Evolutionary conservation across 768 basidiomycete genomes (phyloP), one percentile per base, ranked within the genome.

Genomic region (Epithele typhae): DNA sequence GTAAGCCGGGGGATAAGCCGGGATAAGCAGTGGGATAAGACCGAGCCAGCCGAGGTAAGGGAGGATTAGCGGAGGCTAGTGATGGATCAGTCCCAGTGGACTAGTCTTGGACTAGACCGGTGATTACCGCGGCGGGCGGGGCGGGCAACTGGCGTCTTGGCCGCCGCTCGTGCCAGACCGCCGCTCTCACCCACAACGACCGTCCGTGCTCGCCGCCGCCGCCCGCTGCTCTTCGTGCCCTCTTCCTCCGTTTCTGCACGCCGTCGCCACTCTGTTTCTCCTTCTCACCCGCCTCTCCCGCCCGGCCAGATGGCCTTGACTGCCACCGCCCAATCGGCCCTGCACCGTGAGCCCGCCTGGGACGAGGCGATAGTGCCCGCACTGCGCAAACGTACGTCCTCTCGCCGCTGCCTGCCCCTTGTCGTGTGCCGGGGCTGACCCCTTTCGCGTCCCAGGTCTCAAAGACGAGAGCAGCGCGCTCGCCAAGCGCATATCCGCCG

Each of bases 341-440:
- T 61, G 58, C 65, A 52, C 48, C 63, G 57, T 37, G 64, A 59
- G 35, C 77, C 82, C 40, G 74, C 79, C 30, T 91, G 87, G 87
- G 88, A 89, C 64, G 87, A 88, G 60, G 78, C 78, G 27, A 87
- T 91, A 46, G 89, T 91, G 24, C 89, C 88, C 45, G 75, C 84
- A 33, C 72, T 91, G 30, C 77, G 88, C 56, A 87, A 89, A 73
- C 76, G 87, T 90, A 70, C 59, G 77, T 71, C 37, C 47, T 44
- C 46, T 25, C 43, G 23, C 24, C 47, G 48, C 45, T 36, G 12
- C 6, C 35, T n/a, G 18, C 9, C 9, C 30, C n/a, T n/a, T 30
- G 8, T 7, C 27, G 27, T 17, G 45, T 39, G 42, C 25, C 37
- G 25, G 37, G 27, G 25, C 38, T 51, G 52, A 21, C 45, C 14